phyloP scores from a whole-genome alignment of 2,329 filamentous ascomycete genomes.

The Aspergillus fischeri region DNA sequence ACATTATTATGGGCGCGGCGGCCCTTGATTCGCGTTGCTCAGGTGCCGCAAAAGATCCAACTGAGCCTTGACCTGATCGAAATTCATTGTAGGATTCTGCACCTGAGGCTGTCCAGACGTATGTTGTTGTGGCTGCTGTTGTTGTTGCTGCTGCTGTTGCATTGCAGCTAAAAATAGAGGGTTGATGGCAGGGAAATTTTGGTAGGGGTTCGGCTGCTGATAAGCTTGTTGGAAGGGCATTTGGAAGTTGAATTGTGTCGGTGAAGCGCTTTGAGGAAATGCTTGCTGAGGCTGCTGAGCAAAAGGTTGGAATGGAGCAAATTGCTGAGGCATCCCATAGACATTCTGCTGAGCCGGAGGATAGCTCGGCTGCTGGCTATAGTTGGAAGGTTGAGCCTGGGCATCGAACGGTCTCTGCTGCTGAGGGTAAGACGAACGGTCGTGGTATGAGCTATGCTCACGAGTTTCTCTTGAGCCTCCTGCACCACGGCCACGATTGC shows the following conservation, averaged over 20 bases:
- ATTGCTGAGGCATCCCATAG: conserved; percentile 27
- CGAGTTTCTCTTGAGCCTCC: conserved; percentile 27
- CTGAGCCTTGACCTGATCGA: conserved; percentile 41
- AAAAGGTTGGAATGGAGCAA: conserved; percentile 20
- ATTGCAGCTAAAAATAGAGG: conserved; percentile 53
- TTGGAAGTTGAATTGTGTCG: conserved; percentile 35
- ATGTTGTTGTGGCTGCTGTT: not conserved
- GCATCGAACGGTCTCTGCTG: conserved; percentile 11
- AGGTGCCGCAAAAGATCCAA: conserved; percentile 38
- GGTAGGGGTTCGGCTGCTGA: conserved; percentile 43
- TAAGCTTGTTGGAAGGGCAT: conserved; percentile 38
- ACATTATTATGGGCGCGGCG: conserved; percentile 22
- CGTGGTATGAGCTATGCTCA: conserved; percentile 22
- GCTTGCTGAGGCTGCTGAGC: conserved; percentile 15
- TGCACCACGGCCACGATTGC: conserved; percentile 5
- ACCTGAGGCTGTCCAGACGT: conserved; percentile 20
- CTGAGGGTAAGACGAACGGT: conserved; percentile 25
- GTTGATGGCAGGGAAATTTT: conserved; percentile 46
- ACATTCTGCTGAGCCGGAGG: conserved; percentile 17
- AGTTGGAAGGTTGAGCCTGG: conserved; percentile 22
- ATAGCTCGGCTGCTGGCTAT: conserved; percentile 14
- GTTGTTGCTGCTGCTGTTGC: conserved; percentile 41
- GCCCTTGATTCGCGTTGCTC: conserved; percentile 31
- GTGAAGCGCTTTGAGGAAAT: conserved; percentile 21
- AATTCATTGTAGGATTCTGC: conserved; percentile 31